Conservation (phyloP, 768 basidiomycete genomes). For the Pleurotus ostreatus region DNA sequence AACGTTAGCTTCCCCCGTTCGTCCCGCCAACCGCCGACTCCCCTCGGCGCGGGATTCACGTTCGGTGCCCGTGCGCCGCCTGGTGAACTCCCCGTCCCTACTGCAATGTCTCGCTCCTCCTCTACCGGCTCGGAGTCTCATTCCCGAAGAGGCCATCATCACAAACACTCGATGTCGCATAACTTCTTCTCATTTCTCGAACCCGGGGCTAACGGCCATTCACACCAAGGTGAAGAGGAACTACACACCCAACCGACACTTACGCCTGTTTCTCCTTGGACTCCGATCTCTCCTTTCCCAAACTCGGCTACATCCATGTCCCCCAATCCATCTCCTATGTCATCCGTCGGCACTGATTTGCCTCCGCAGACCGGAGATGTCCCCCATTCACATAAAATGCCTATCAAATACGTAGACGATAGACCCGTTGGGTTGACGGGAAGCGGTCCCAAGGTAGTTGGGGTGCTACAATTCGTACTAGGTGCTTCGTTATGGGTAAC, state of each 20-base stretch:
- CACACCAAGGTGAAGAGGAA: slow-evolving; percentile 22
- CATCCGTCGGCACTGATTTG: background rate
- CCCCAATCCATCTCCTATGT: slow-evolving; percentile 2
- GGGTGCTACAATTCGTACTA: slow-evolving; percentile 51
- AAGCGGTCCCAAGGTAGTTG: slow-evolving; percentile 20
- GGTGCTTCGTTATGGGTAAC: slow-evolving; percentile 82
- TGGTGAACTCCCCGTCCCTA: slow-evolving; percentile 22
- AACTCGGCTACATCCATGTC: slow-evolving; percentile 22
- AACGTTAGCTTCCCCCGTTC: slow-evolving; percentile 37
- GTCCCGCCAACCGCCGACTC: slow-evolving; percentile 27
- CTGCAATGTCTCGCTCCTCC: slow-evolving; percentile 21
- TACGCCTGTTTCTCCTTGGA: slow-evolving; percentile 65
- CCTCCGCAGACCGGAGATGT: slow-evolving; percentile 1
- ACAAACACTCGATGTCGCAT: slow-evolving; percentile 91
- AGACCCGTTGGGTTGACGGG: background rate
- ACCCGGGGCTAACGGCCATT: slow-evolving; percentile 40
- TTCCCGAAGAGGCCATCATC: slow-evolving; percentile 73
- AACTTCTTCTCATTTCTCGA: slow-evolving; percentile 96
- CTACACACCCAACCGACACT: slow-evolving; percentile 58
- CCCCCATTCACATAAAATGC: background rate
- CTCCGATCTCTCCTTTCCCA: slow-evolving; percentile 44
- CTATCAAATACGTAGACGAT: background rate
- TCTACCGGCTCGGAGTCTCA: slow-evolving; percentile 22
- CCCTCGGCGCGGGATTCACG: slow-evolving; percentile 54
- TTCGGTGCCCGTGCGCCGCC: slow-evolving; percentile 56